Conservation (phyloP, 495 filamentous ascomycete genomes). For the Tetracladium setigerum region DNA sequence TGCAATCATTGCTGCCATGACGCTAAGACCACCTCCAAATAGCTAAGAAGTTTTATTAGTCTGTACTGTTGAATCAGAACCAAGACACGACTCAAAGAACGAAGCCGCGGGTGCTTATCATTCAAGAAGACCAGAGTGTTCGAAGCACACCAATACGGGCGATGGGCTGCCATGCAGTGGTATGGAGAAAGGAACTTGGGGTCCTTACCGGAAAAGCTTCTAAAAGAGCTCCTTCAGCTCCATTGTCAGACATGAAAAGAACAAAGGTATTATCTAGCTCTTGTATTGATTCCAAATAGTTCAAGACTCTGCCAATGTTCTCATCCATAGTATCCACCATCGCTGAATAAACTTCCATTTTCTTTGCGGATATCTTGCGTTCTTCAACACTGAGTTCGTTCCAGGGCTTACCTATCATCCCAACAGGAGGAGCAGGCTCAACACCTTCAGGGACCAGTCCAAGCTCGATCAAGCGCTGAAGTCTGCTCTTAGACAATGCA, state of each 20-base stretch:
- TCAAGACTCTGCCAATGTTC: slow-evolving; percentile 53
- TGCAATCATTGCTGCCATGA: too few relatives aligned
- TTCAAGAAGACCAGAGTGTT: too few relatives aligned
- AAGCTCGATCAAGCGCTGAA: slow-evolving; percentile 41
- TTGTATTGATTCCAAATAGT: slow-evolving; percentile 46
- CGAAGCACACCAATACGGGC: too few relatives aligned
- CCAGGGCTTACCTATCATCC: slow-evolving; percentile 40
- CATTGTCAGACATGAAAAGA: slow-evolving; percentile 59
- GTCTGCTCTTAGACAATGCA: slow-evolving; percentile 40
- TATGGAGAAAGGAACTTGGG: too few relatives aligned
- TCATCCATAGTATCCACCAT: slow-evolving; percentile 59
- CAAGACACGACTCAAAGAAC: too few relatives aligned
- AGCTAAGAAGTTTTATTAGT: too few relatives aligned
- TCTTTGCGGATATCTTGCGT: slow-evolving; percentile 41
- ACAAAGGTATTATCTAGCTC: slow-evolving; percentile 59
- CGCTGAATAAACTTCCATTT: slow-evolving; percentile 56
- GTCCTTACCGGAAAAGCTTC: slow-evolving; percentile 53
- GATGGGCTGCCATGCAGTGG: too few relatives aligned
- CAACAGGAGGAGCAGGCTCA: slow-evolving; percentile 46
- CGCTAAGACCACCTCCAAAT: too few relatives aligned
- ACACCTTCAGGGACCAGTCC: slow-evolving; percentile 45
- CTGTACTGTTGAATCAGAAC: too few relatives aligned
- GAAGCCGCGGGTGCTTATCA: too few relatives aligned
- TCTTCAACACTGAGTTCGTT: slow-evolving; percentile 41
- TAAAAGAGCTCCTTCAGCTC: slow-evolving; percentile 54